Evolutionary conservation across 228 moss, liverwort and hornwort genomes (phyloP), one percentile per base, ranked within the genome.

Genomic region (Sphagnum fallax): DNA sequence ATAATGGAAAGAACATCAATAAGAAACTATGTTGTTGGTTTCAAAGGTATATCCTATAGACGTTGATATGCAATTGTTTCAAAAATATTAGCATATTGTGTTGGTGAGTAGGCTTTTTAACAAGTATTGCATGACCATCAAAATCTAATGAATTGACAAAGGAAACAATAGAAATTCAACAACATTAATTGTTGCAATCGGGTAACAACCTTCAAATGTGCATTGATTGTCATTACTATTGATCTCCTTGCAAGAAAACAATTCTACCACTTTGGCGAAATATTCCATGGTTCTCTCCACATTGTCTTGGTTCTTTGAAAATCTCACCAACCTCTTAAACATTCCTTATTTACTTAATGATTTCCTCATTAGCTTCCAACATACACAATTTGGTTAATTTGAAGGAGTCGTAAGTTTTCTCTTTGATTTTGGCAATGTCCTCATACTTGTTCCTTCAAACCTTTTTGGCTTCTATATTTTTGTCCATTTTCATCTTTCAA

Each of bases 201-300:
- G 1, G 78, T 73, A 69, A 73, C 78, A 69, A 78, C 73, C 78
- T 62, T 78, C 73, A 52, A 78, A 52, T 70, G 70, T 78, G 65
- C 72, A 78, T 67, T 78, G 78, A 57, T 57, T 73, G 50, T 66
- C 65, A 47, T 65, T 78, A 66, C 73, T 78, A 16, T 65, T 73
- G 6, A 70, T 50, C 60, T 78, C 78, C 52, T 78, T 70, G 16
- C 70, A 65, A 60, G 69, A 65, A 10, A 69, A 78, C 32, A 74
- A 65, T 13, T 78, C 78, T 14, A 70, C 78, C 11, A 73, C 78
- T 73, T 73, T 78, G 50, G 73, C 73, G 66, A 65, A 78, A 48
- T 69, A 73, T 5, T 73, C 69, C 78, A 78, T 78, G 47, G 70
- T 73, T 57, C 57, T 65, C 1, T 14, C 8, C 6, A 18, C 53